A percentile compares a stretch with the other conserved stretches of the same genome.
These are phyloP conservation scores for Podospora pseudoanserina DNA, from an alignment of 495 filamentous ascomycete species.

Conservation along the genomic window DNA sequence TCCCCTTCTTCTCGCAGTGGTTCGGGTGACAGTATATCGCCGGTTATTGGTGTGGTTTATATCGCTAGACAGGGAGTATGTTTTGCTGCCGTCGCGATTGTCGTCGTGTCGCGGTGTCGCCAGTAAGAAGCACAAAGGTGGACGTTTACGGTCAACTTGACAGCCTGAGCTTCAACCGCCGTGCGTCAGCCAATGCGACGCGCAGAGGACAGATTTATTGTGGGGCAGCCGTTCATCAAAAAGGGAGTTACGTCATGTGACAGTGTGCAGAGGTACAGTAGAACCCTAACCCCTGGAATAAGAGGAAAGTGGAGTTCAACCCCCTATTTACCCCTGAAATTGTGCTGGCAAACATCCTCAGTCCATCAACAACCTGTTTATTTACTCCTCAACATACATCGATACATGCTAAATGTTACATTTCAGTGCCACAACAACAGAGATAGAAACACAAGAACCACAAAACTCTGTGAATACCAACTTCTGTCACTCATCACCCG, in stretches of 20 bases:
- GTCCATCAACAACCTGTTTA: too few species aligned
- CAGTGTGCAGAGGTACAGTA: not conserved
- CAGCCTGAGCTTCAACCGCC: not conserved
- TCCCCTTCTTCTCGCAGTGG: not conserved
- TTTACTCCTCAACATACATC: too few species aligned
- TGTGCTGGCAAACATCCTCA: not conserved
- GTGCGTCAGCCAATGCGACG: not conserved
- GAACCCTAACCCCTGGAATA: not conserved
- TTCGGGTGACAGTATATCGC: not conserved
- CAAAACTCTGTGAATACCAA: too few species aligned
- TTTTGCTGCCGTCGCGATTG: not conserved
- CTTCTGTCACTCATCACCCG: too few species aligned
- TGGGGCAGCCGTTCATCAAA: not conserved
- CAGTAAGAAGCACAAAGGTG: not conserved
- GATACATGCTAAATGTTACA: too few species aligned
- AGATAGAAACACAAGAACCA: too few species aligned
- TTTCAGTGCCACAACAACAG: too few species aligned
- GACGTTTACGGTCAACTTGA: not conserved
- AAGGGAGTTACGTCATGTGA: not conserved
- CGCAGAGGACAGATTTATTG: not conserved
- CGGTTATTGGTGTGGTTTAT: not conserved
- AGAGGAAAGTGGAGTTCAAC: not conserved
- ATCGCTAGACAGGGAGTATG: not conserved
- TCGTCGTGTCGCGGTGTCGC: not conserved
- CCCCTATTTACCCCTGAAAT: not conserved